Base-by-base conservation (phyloP, 139 green algal genomes). In the Klebsormidium nitens region DNA sequence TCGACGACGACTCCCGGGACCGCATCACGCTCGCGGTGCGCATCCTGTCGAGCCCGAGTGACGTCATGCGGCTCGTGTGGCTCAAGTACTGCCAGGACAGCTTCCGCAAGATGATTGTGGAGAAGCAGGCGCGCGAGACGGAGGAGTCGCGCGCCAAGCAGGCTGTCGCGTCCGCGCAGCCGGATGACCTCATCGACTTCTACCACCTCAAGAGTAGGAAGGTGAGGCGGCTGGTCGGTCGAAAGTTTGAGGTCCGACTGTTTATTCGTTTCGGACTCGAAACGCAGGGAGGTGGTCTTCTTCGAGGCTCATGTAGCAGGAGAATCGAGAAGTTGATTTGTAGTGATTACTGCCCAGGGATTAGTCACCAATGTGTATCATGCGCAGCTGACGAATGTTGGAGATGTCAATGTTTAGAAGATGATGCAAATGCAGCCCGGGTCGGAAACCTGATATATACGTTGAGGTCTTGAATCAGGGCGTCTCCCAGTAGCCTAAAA, bases 171-270 rank as follows among this genome's bases (percentile, higher is more conserved):
- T 65, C 79, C 39, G 49, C 75, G 26, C 87, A 93, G 82, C 82
- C 89, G 5, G 89, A 95, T 75, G 89, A 95, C 75, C 74, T 90
- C 32, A 93, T 95, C 23, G 85, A 93, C 71, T 94, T 93, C 75
- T 74, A 78, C 50, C 89, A 93, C 68, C 82, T 96, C 26, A 96
- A 95, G 71, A 74, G 75, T 36, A 73, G 82, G 32, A 89, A 89
- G 82, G 72, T 79, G 34, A 67, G 69, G 11, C 11, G 56, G 4
- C 6, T 46, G 56, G n/a, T 46, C 34, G 31, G 56, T 32, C 5
- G 14, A 6, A 5, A 19, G 3, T 5, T 70, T 19, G 23, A 0
- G 42, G n/a, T n/a, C 11, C 42, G 14, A 26, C 11, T 50, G 42
- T 26, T 26, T 50, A 50, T 50, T 8, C 8, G 42, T 50, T n/a